Evolutionary conservation across 208 protist species (phyloP), one percentile per base, ranked within the genome.

Genomic region (Wallacemonas rigidus): DNA sequence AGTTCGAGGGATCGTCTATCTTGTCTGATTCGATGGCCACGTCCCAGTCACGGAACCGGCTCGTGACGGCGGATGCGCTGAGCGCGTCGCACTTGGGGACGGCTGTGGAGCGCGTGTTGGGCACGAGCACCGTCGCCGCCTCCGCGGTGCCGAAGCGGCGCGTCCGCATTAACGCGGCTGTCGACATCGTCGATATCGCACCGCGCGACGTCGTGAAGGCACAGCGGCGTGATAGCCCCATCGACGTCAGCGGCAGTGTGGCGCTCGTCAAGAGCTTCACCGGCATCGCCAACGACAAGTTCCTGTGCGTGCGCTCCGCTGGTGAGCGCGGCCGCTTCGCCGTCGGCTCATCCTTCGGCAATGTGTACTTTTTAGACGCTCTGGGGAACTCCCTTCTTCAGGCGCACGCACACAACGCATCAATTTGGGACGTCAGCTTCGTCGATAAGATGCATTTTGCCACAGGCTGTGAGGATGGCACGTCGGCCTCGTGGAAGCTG

Each of bases 351-450:
- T 88, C 84, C 15, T 77, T 85, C 69, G 90, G 90, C 57, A 92
- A 95, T 70, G 78, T 95, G 4, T 95, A 95, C 85, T 92, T 95
- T 69, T 62, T 95, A 3, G 90, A 95, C 65, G 74, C 77, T 6
- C 76, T 89, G 11, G 90, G 90, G 5, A 90, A 91, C 69, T 91
- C 90, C 17, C 79, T 95, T n/a, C 73, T 95, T 55, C 87, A 92
- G 74, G 80, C 86, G 2, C 90, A 95, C 79, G 84, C 77, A 3
- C 90, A 95, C 76, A 82, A 91, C 50, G 76, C 79, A 50, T 82
- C 87, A 11, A 92, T 95, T 63, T 95, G 90, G 88, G 90, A 93
- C 51, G 56, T 95, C 44, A 82, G 76, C 74, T 95, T 93, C 76
- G 76, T 65, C 40, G 81, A 87, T 53, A 90, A 86, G 72, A 89